These are phyloP conservation scores for Aspergillus oerlinghausenensis DNA, from an alignment of 2,329 filamentous ascomycete species.

Conservation along the genomic window DNA sequence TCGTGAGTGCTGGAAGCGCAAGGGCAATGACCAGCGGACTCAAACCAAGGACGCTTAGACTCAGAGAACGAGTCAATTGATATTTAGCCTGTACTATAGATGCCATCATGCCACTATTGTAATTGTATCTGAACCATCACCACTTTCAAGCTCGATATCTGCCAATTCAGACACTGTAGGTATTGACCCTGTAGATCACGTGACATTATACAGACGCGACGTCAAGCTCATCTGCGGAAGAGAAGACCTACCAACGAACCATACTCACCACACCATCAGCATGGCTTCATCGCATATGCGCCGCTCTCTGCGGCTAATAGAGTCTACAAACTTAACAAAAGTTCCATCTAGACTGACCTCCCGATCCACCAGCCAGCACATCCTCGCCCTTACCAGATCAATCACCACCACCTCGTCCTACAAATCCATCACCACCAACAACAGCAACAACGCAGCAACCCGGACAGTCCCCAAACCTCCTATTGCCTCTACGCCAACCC, in stretches of 20 bases:
- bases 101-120: constrained; percentile 4
- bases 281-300: constrained; percentile 21
- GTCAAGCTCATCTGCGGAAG: not conserved
- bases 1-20: constrained; percentile 82
- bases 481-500: constrained; percentile 7
- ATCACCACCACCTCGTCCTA: not conserved
- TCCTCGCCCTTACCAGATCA: constrained; percentile 9
- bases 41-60: constrained; percentile 62
- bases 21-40: constrained; percentile 82
- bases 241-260: constrained; percentile 1
- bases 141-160: not conserved
- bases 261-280: constrained; percentile 1
- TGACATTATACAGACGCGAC: constrained; percentile 14
- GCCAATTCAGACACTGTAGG: not conserved
- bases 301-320: constrained; percentile 17
- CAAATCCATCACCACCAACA: not conserved
- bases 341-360: not conserved
- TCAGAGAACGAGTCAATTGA: not conserved
- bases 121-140: not conserved
- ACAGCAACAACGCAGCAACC: constrained; percentile 5
- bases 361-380: not conserved
- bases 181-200: constrained; percentile 14
- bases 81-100: not conserved
- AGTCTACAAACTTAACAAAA: not conserved
- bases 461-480: constrained; percentile 13